A percentile compares a stretch with the other conserved stretches of the same genome.
These are phyloP conservation scores for Colletotrichum lini DNA, from an alignment of 2,329 filamentous ascomycete species.

Conservation along the genomic window DNA sequence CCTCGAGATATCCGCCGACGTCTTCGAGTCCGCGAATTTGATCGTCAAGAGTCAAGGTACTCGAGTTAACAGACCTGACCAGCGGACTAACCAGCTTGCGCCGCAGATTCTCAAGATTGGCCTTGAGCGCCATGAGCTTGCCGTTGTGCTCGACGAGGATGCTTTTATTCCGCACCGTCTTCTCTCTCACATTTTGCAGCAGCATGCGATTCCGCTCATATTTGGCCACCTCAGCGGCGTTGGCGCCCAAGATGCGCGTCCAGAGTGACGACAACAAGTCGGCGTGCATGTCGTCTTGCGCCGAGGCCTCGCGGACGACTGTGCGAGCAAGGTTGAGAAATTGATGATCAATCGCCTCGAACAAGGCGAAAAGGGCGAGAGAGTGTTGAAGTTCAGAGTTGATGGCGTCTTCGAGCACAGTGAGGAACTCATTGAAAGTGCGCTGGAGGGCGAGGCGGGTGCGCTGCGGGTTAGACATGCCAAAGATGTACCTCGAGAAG, in stretches of 20 bases:
- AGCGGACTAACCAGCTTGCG: conserved; percentile 88
- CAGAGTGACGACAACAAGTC: conserved; percentile 89
- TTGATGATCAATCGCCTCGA: conserved; percentile 90
- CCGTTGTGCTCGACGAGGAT: conserved; percentile 90
- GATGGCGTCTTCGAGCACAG: conserved; percentile 90
- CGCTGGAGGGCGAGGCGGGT: conserved; percentile 86
- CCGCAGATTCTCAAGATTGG: conserved; percentile 87
- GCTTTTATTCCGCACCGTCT: conserved; percentile 89
- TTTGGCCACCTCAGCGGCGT: conserved; percentile 83
- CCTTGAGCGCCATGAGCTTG: conserved; percentile 85
- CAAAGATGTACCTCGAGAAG: conserved; percentile 81
- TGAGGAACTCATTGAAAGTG: conserved; percentile 89
- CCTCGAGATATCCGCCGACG: conserved; percentile 83
- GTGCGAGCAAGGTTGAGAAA: conserved; percentile 90
- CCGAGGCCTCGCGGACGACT: conserved; percentile 85
- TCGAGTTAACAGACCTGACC: conserved; percentile 77
- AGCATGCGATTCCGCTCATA: conserved; percentile 91
- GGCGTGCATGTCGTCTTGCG: conserved; percentile 84
- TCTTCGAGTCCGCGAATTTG: conserved; percentile 88
- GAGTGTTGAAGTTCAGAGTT: conserved; percentile 86
- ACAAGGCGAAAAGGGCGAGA: conserved; percentile 86
- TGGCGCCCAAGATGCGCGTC: conserved; percentile 85
- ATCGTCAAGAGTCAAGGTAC: conserved; percentile 82
- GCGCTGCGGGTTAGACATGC: conserved; percentile 84
- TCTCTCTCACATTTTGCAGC: conserved; percentile 82